These are phyloP conservation scores for Diaporthe sp. DNA, from an alignment of 2,329 filamentous ascomycete species.

Conservation along the genomic window DNA sequence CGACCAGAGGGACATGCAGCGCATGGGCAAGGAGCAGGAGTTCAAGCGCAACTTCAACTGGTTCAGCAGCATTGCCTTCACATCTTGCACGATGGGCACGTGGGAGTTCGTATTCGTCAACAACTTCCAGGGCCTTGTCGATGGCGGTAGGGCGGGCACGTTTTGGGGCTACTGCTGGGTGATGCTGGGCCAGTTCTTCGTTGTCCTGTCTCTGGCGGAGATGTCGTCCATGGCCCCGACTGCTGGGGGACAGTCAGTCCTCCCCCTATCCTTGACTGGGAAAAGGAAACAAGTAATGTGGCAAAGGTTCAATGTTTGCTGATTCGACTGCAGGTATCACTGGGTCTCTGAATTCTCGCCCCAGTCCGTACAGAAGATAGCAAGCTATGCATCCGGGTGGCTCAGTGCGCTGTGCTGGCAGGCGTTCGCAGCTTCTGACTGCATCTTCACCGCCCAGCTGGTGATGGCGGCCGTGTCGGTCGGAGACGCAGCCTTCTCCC, in stretches of 20 bases:
- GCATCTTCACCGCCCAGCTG: slow-evolving; percentile 17
- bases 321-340: slow-evolving; percentile 56
- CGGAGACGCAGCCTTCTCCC: neutral
- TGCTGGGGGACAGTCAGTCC: slow-evolving; percentile 19
- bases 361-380: slow-evolving; percentile 61
- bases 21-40: slow-evolving; percentile 27
- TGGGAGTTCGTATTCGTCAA: slow-evolving; percentile 23
- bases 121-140: slow-evolving; percentile 20
- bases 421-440: slow-evolving; percentile 50
- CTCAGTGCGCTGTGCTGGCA: slow-evolving; percentile 63
- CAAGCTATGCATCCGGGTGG: slow-evolving; percentile 67
- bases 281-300: neutral
- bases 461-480: slow-evolving; percentile 16
- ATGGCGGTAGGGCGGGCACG: slow-evolving; percentile 18
- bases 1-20: slow-evolving; percentile 23
- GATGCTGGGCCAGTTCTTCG: slow-evolving; percentile 24
- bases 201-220: slow-evolving; percentile 27
- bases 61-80: slow-evolving; percentile 26
- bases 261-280: neutral
- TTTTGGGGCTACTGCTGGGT: slow-evolving; percentile 28
- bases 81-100: slow-evolving; percentile 9
- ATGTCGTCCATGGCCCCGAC: slow-evolving; percentile 28
- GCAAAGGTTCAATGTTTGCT: neutral
- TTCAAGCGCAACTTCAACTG: slow-evolving; percentile 27
- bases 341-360: slow-evolving; percentile 70